Percentiles rank a stretch among this genome's conserved stretches.
Evolutionary conservation across 164 flowering plant species (phyloP).

Genomic region (Annona cherimola): DNA sequence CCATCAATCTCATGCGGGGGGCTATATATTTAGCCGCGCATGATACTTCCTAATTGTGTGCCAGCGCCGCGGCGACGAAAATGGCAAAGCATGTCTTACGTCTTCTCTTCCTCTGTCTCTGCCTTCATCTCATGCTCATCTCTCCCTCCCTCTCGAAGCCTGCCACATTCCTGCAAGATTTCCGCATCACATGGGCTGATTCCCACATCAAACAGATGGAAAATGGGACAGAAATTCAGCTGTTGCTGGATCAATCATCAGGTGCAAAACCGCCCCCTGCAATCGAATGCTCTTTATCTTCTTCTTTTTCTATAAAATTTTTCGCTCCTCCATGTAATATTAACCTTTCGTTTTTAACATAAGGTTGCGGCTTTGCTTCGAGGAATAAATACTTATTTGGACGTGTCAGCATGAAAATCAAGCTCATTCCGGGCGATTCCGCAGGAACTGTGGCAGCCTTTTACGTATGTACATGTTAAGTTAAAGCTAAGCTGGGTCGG

Average conservation of each 20-base stretch:
- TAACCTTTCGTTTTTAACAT: neutral
- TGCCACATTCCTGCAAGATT: slow-evolving; percentile 45
- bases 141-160: slow-evolving; percentile 21
- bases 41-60: too few relatives aligned
- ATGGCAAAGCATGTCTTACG: neutral
- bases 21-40: too few relatives aligned
- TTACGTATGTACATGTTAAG: slow-evolving; percentile 35
- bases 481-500: too few relatives aligned
- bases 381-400: slow-evolving; percentile 52
- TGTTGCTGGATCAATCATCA: slow-evolving; percentile 45
- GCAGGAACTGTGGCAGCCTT: slow-evolving; percentile 76
- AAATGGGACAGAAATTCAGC: slow-evolving; percentile 46
- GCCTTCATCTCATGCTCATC: neutral
- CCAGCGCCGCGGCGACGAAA: neutral
- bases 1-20: too few relatives aligned
- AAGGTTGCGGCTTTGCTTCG: slow-evolving; percentile 67
- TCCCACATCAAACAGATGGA: slow-evolving; percentile 41
- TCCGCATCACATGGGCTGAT: slow-evolving; percentile 48
- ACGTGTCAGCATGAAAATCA: slow-evolving; percentile 59
- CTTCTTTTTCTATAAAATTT: neutral
- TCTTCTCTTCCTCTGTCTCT: slow-evolving; percentile 1
- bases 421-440: slow-evolving; percentile 66
- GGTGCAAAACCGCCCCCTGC: slow-evolving; percentile 20
- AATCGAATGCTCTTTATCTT: neutral
- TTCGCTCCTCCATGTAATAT: neutral